A percentile compares a stretch with the other conserved stretches of the same genome.
Conservation (phyloP, 352 stramenopile genomes). For the Blastocystis sp. region DNA sequence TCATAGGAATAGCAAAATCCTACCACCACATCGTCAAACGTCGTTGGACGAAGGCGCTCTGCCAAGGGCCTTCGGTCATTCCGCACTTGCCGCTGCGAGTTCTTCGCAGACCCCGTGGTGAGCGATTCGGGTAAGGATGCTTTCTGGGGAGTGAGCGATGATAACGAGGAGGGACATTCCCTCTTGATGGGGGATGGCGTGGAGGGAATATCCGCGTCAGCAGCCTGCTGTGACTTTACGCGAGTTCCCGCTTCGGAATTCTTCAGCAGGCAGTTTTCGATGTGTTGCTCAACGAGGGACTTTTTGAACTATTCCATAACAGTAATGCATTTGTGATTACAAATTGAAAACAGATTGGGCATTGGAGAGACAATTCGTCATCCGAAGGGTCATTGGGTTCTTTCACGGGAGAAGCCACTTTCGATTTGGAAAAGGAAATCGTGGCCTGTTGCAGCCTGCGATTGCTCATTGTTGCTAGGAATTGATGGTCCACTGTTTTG, state of each 20-base stretch:
- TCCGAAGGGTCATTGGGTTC: background rate
- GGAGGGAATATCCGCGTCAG: background rate
- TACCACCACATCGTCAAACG: constrained; percentile 77
- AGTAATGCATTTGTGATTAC: background rate
- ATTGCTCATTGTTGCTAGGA: constrained; percentile 10
- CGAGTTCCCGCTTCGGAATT: background rate
- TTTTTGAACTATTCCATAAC: background rate
- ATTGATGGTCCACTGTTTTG: background rate
- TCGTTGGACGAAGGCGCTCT: constrained; percentile 78
- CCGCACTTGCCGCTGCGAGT: background rate
- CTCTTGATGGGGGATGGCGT: background rate
- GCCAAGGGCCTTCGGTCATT: constrained; percentile 74
- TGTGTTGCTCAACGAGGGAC: constrained; percentile 21
- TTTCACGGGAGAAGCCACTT: background rate
- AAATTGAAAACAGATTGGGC: constrained; percentile 30
- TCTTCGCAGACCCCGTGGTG: background rate
- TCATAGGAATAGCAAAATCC: constrained; percentile 77
- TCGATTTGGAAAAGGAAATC: constrained; percentile 31
- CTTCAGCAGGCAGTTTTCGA: constrained; percentile 22
- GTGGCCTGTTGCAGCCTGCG: constrained; percentile 23
- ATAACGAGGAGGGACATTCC: background rate
- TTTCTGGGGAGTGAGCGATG: background rate
- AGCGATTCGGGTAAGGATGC: no score
- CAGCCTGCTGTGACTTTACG: background rate
- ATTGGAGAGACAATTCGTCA: constrained; percentile 36